Evolutionary conservation across 2,329 filamentous ascomycete genomes (phyloP), one percentile per base, ranked within the genome.

Genomic region (Nemania diffusa): DNA sequence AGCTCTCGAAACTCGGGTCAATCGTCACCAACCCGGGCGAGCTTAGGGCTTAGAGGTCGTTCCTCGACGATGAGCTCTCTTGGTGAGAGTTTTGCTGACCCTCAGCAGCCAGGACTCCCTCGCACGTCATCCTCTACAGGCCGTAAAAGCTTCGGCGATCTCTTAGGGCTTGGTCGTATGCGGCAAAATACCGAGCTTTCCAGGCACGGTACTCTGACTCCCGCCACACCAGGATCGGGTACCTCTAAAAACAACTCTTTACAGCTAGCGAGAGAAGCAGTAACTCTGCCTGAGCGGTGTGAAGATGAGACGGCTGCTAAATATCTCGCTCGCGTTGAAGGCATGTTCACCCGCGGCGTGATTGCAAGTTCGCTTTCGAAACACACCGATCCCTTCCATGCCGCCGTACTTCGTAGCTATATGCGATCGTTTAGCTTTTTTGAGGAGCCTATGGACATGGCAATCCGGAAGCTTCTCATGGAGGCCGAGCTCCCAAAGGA

Each of bases 361-460:
- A 94, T 99, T 72, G 94, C 94, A 15, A 92, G 91, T 53, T 89
- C 93, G 17, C 82, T 99, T 27, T 95, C 93, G 20, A 97, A 97
- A 76, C 92, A 90, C n/a, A 88, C 88, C 1, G 95, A 99, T 74
- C 81, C 90, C 0, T 99, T 98, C 78, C 92, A 90, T 53, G 88
- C 90, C 66, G 89, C 92, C 0, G 94, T 97, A 2, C 80, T 99
- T 63, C 89, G 95, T 67, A 97, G 95, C 76, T 98, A 97, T 76
- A 98, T 98, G 91, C 90, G 95, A 60, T 91, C 91, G 22, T 98
- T 98, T 79, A 90, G 91, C 59, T 98, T 98, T 81, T 98, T 97
- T 75, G 94, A 93, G 29, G 95, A 98, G 73, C 96, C 96, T 0
- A 95, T 99, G 83, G 96, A 99, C 78, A 98, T 99, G 94, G 92